Base-by-base conservation (phyloP, 169 alveolate genomes). In the Eimeria acervulina region DNA sequence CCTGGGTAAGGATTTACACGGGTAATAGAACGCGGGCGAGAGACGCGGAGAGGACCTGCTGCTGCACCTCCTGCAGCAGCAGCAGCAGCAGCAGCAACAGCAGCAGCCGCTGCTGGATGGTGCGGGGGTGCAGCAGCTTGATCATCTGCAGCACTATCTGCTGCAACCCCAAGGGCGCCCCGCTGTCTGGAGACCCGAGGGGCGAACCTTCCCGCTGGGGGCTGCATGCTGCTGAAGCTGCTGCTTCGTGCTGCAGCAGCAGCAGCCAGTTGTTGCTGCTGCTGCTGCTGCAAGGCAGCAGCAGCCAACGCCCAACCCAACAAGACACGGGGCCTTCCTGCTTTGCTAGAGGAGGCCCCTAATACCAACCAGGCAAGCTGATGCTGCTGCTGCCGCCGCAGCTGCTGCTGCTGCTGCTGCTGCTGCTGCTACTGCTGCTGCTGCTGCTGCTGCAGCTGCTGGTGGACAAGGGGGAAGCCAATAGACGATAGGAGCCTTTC, bases 61-160 rank as follows among this genome's bases (percentile, higher is more conserved):
- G 78, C 78, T 66, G 78, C 78, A n/a, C 40, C 78, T 66, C 40
- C 78, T 8, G 78, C 78, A n/a, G 78, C 78, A 7, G 78, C 78
- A 7, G 78, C 78, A n/a, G 78, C 78, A 7, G 78, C 78, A 7
- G 78, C 78, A 7, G 78, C 78, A n/a, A 28, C 78, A 7, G 78
- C 78, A n/a, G 78, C 78, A n/a, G 78, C 78, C 4, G 78, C 78
- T 8, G 78, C 7, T 8, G 78, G 40, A n/a, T 23, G 40, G 78
- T 66, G 78, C 5, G 78, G 78, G 78, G 78, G 5, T 17, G 78
- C 7, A 8, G 36, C 31, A 15, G 78, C 28, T 15, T 7, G 31
- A 6, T 66, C 78, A 17, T 66, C 78, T 5, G 10, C 21, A 8
- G 5, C 36, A 28, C 78, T 28, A 15, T 66, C 78, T 28, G 78